Base-by-base conservation (phyloP, 108 stramenopile species). In the Chaetoceros tenuissimus region DNA sequence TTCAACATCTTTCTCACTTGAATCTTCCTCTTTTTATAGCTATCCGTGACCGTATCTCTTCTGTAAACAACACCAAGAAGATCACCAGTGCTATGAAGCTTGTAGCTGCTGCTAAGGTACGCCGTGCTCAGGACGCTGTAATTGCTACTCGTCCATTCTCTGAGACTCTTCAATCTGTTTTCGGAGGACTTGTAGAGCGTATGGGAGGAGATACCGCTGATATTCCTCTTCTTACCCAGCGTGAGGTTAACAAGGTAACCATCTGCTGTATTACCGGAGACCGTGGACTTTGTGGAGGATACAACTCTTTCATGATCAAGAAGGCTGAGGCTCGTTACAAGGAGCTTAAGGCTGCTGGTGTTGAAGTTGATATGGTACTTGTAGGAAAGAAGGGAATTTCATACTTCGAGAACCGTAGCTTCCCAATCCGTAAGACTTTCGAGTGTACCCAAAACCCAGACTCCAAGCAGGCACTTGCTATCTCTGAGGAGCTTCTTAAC, bases 11-110 rank as follows among this genome's bases (percentile, higher is more conserved):
- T n/a, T n/a, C n/a, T n/a, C n/a, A n/a, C n/a, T n/a, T n/a, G n/a
- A n/a, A n/a, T 31, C n/a, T 3, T 27, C 34, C 5, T 24, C 24
- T 55, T 34, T 48, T 8, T 51, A 48, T 63, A 93, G 93, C 86
- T 52, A 85, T 92, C 67, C 86, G 90, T 62, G 88, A 93, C 63
- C 91, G 96, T 57, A 97, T 97, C 63, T 53, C 50, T 5, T 75
- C 87, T 47, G 92, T 94, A 13, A 81, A 86, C 63, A 90, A 90
- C 74, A 95, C 90, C 31, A 71, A 77, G 60, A 92, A 91, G 74
- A 96, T 97, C 74, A 97, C 96, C 60, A 87, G 82, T 70, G 96
- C 96, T 62, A 97, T 97, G 96, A 92, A 94, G 69, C 95, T 97
- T 53, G 96, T 97, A 52, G 96, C 96, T 55, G 96, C 96, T 46